Percentiles rank a stretch among this genome's conserved stretches.
phyloP scores from a whole-genome alignment of 2,329 filamentous ascomycete species.

The Beauveria bassiana region DNA sequence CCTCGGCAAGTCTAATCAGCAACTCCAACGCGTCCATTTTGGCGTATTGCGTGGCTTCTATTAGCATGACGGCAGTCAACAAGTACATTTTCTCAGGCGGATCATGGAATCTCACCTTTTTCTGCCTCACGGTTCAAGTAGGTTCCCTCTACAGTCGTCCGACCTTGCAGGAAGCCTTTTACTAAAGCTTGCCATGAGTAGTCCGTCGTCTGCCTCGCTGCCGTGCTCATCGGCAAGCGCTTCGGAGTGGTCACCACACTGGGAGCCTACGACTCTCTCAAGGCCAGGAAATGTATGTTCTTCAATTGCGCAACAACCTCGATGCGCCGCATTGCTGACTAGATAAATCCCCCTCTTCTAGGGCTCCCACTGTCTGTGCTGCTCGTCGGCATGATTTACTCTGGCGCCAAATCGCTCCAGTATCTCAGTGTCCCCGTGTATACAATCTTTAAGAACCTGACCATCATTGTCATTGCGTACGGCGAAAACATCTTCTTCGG shows the following conservation, averaged over 20 bases:
- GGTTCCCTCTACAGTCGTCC: conserved; percentile 19
- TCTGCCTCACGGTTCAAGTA: conserved; percentile 90
- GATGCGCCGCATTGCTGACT: conserved; percentile 14
- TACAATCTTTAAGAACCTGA: conserved; percentile 99
- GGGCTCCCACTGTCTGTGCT: conserved; percentile 96
- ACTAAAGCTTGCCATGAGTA: conserved; percentile 29
- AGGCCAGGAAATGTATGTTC: conserved; percentile 80
- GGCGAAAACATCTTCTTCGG: conserved; percentile 98
- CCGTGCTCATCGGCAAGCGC: conserved; percentile 78
- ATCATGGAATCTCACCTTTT: conserved; percentile 93
- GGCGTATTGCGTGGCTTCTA: conserved; percentile 91
- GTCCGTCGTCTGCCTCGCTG: conserved; percentile 81
- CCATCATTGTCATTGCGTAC: conserved; percentile 97
- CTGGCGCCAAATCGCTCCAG: conserved; percentile 88
- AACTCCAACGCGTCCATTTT: conserved; percentile 75
- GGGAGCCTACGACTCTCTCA: conserved; percentile 74
- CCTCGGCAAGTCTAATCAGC: conserved; percentile 33
- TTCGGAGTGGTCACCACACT: conserved; percentile 74
- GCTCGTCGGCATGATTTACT: conserved; percentile 99
- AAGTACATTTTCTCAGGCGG: conserved; percentile 93
- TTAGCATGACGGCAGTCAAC: conserved; percentile 99
- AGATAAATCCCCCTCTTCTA: conserved; percentile 27
- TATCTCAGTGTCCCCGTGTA: conserved; percentile 97
- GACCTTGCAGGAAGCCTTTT: background rate
- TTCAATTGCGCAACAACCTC: background rate